Percentiles rank a stretch among this genome's conserved stretches.
Conservation (phyloP, 306 rosid genomes). For the Prunus persica region Prunus_persica_NCBIv2 NC_034014.1:3324001-3324500, state of each 20-base stretch:
- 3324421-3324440: slow-evolving; percentile 68
- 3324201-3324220: slow-evolving; percentile 5
- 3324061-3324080: not conserved
- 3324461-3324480: slow-evolving; percentile 58
- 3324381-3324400: slow-evolving; percentile 87
- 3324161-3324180: not conserved
- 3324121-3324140: no score
- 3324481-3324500: not conserved
- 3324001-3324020: not conserved
- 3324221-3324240: slow-evolving; percentile 86
- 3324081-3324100: not conserved
- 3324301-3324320: not conserved
- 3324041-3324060: not conserved
- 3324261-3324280: slow-evolving; percentile 88
- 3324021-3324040: not conserved
- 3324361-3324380: slow-evolving; percentile 18
- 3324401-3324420: slow-evolving; percentile 65
- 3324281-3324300: slow-evolving; percentile 64
- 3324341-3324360: slow-evolving; percentile 11
- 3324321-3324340: not conserved
- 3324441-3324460: slow-evolving; percentile 68
- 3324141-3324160: not conserved
- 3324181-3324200: not conserved
- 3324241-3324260: slow-evolving; percentile 86
- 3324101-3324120: no score